Evolutionary conservation across 331 rosid species (phyloP).

Genomic region (Acacia pycnantha): DNA sequence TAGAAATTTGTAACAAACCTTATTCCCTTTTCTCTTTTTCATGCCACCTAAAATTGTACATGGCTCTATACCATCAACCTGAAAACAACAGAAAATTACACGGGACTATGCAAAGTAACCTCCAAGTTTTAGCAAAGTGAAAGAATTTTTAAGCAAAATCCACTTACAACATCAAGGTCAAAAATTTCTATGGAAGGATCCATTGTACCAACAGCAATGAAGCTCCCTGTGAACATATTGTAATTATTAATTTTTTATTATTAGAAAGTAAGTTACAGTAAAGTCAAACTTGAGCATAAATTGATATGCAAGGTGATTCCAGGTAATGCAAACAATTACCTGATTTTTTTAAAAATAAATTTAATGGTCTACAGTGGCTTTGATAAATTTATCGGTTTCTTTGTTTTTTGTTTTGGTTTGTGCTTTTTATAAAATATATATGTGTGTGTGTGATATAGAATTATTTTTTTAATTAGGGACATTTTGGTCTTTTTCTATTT

Average conservation of each 20-base stretch:
- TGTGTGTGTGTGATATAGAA: not conserved
- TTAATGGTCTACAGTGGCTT: not conserved
- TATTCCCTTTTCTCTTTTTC: slow-evolving; percentile 70
- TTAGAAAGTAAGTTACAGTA: not conserved
- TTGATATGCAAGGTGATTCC: not conserved
- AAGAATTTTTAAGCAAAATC: slow-evolving; percentile 17
- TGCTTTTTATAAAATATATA: not conserved
- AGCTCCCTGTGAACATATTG: slow-evolving; percentile 63
- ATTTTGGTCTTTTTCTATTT: not conserved
- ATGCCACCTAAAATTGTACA: slow-evolving; percentile 70
- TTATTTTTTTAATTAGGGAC: not conserved
- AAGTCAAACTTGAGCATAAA: slow-evolving; percentile 18
- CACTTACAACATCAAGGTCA: slow-evolving; percentile 93
- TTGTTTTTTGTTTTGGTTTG: not conserved
- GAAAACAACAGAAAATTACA: slow-evolving; percentile 31
- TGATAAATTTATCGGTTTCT: not conserved
- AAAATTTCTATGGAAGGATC: slow-evolving; percentile 90
- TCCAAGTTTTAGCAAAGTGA: not conserved
- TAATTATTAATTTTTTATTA: not conserved
- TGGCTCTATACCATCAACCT: slow-evolving; percentile 89
- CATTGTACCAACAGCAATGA: slow-evolving; percentile 89
- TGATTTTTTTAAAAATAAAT: not conserved
- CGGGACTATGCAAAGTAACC: slow-evolving; percentile 2
- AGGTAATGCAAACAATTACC: not conserved
- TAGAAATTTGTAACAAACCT: slow-evolving; percentile 44